Evolutionary conservation across 148 eudicot species (phyloP), one percentile per base, ranked within the genome.

Genomic region (Vaccinium myrtillus): DNA sequence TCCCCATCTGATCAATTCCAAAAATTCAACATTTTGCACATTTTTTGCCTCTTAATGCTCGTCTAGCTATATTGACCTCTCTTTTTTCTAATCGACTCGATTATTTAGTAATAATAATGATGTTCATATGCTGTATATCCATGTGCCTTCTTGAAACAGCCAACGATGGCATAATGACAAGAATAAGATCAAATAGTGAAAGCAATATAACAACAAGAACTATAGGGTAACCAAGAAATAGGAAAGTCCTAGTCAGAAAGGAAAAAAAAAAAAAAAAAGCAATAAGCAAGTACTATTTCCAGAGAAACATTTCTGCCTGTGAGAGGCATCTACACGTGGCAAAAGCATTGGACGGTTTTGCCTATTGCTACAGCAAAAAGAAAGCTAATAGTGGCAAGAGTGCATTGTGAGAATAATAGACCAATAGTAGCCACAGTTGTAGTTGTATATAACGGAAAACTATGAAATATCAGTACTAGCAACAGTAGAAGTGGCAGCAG

Each of bases 11-110:
- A 25, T 48, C 6, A 75, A 75, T 8, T 76, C 18, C 75, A 70
- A 39, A 27, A 36, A 30, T 30, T 30, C 56, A 78, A 54, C 11
- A 43, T 67, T 63, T 81, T 81, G 25, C 83, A 81, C 55, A 61
- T 30, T n/a, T 81, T 59, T 36, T 16, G 2, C 74, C 83, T 46
- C n/a, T 81, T 49, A 13, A n/a, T 49, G 18, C 32, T 23, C 10
- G n/a, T 76, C 49, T n/a, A 49, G 56, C 27, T 75, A 48, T 46
- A 75, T 43, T 14, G n/a, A 65, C 32, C 13, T 23, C 30, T 65
- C 23, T 65, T 27, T 10, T 65, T 65, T 65, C 13, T 9, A 65
- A 23, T 23, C 11, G 19, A 6, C 74, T 69, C 0, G 16, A 69
- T 27, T 69, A 69, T 13, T 30, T 27, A 30, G 39, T 13, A 27